Percentiles rank a stretch among this genome's conserved stretches.
phyloP scores from a whole-genome alignment of 1,284 basidiomycete genomes.

The Erythrobasidium hasegawianum region DNA sequence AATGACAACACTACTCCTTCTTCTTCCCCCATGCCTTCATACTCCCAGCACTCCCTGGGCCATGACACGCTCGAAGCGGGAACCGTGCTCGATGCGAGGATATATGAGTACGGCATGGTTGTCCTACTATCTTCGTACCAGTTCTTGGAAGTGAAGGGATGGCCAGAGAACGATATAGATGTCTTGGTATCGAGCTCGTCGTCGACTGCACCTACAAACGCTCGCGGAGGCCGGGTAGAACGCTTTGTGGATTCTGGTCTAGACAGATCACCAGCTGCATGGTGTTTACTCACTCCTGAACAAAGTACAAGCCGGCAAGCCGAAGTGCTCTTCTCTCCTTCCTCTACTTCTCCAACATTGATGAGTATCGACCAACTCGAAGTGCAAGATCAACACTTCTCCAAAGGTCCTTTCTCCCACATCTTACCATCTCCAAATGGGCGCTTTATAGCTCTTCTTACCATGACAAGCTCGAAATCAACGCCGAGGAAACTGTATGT shows the following conservation, averaged over 20 bases:
- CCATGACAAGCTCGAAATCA: conserved; percentile 50
- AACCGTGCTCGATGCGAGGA: conserved; percentile 73
- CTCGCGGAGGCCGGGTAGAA: conserved; percentile 36
- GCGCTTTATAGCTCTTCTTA: conserved; percentile 81
- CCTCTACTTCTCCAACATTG: conserved; percentile 70
- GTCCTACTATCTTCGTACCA: conserved; percentile 72
- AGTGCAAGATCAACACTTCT: conserved; percentile 72
- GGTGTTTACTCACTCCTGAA: conserved; percentile 82
- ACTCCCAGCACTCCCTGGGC: conserved; percentile 78
- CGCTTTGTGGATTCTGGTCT: conserved; percentile 55
- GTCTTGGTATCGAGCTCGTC: background rate
- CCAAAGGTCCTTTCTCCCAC: conserved; percentile 79
- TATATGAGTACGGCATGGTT: conserved; percentile 81
- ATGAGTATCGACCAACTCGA: conserved; percentile 80
- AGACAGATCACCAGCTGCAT: conserved; percentile 68
- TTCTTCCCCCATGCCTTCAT: conserved; percentile 57
- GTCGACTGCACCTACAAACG: conserved; percentile 10
- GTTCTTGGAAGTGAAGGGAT: conserved; percentile 78
- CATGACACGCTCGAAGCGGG: conserved; percentile 75
- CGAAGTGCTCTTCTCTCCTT: conserved; percentile 76
- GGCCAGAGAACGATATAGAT: conserved; percentile 49
- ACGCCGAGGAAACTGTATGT: conserved; percentile 71
- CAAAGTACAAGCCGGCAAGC: conserved; percentile 77
- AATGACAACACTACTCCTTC: conserved; percentile 50
- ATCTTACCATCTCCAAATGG: conserved; percentile 88